Percentiles rank a stretch among this genome's conserved stretches.
Conservation (phyloP, 1,139 yeast species). For the Waltiozyma sp. region DNA sequence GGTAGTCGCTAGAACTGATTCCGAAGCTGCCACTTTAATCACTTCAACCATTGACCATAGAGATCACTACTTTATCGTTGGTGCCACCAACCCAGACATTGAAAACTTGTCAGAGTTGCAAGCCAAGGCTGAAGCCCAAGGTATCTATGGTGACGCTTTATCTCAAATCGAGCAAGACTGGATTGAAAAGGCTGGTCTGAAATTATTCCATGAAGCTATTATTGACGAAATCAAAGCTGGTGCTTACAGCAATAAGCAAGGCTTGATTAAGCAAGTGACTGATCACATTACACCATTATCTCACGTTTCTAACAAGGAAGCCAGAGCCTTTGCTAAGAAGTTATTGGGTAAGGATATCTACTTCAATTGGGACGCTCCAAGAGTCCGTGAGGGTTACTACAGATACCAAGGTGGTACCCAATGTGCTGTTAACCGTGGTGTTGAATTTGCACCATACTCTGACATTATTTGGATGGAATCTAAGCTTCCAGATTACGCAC, state of each 20-base stretch:
- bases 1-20: conserved; percentile 90
- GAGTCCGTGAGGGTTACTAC: conserved; percentile 97
- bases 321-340: conserved; percentile 65
- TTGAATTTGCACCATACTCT: conserved; percentile 90
- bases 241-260: conserved; percentile 47
- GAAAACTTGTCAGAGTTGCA: conserved; percentile 59
- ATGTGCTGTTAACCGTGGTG: conserved; percentile 95
- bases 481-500: conserved; percentile 85
- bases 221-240: conserved; percentile 68
- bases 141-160: conserved; percentile 61
- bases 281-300: conserved; percentile 66
- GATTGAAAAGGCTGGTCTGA: conserved; percentile 75
- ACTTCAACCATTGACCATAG: conserved; percentile 91
- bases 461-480: conserved; percentile 99
- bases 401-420: conserved; percentile 94
- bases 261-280: conserved; percentile 55
- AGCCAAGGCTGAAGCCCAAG: conserved; percentile 71
- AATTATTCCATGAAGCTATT: conserved; percentile 87
- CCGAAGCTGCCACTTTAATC: conserved; percentile 92
- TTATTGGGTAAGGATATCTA: conserved; percentile 74
- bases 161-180: conserved; percentile 73
- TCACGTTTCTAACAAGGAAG: conserved; percentile 68
- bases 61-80: conserved; percentile 87
- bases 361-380: conserved; percentile 94
- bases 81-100: conserved; percentile 78